A percentile compares a stretch with the other conserved stretches of the same genome.
Evolutionary conservation across 805 yeast species (phyloP).

Genomic region (Saccharomycopsis guyanensis): DNA sequence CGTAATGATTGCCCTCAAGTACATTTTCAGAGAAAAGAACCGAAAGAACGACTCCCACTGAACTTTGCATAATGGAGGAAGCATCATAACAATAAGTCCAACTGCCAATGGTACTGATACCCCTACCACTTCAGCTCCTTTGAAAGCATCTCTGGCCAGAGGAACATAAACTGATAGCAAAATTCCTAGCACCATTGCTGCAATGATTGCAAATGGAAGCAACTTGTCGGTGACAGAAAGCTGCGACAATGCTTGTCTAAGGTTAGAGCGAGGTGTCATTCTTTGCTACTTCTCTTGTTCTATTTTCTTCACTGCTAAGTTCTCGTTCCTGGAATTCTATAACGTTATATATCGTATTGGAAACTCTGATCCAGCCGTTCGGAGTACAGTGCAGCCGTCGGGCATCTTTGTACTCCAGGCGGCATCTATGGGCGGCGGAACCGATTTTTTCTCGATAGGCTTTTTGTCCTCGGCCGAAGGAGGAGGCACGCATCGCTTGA

Average conservation of each 20-base stretch:
- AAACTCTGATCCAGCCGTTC: too few species aligned
- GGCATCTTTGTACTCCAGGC: too few species aligned
- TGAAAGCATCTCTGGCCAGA: conserved; percentile 30
- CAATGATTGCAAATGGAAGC: conserved; percentile 30
- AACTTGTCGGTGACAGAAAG: conserved; percentile 31
- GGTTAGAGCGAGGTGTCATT: neutral
- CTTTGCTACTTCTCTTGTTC: too few species aligned
- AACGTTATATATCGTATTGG: too few species aligned
- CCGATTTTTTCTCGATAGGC: too few species aligned
- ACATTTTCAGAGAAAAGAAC: conserved; percentile 23
- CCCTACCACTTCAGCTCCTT: conserved; percentile 30
- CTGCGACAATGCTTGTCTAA: conserved; percentile 48
- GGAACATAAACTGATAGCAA: conserved; percentile 37
- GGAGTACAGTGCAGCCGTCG: too few species aligned
- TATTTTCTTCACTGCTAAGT: too few species aligned
- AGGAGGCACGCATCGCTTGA: too few species aligned
- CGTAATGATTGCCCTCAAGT: conserved; percentile 29
- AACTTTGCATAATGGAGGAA: conserved; percentile 49
- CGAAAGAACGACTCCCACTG: conserved; percentile 39
- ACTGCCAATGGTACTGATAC: conserved; percentile 41
- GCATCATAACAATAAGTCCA: conserved; percentile 49
- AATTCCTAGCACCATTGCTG: conserved; percentile 33
- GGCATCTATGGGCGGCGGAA: too few species aligned
- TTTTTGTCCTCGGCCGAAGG: too few species aligned
- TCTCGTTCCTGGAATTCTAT: too few species aligned